Conservation (phyloP, 345 rosid species). For the Eutrema yunnanense region DNA sequence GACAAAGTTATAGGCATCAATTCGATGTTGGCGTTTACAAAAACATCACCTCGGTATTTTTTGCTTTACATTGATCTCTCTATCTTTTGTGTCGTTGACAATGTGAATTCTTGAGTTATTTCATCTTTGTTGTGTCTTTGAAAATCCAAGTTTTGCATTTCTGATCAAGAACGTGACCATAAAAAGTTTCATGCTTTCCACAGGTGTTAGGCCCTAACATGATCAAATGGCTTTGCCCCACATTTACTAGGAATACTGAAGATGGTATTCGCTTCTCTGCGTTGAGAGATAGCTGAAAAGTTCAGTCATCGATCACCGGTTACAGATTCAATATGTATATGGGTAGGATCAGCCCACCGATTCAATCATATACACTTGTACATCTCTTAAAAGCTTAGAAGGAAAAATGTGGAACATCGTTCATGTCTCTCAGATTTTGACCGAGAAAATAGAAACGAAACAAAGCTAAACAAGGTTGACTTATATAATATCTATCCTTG, state of each 20-base stretch:
- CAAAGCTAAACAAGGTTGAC: not conserved
- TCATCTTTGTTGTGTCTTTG: not conserved
- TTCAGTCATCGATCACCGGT: not conserved
- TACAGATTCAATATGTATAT: not conserved
- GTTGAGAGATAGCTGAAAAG: constrained; percentile 34
- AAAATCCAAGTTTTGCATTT: not conserved
- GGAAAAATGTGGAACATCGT: not conserved
- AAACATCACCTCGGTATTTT: constrained; percentile 54
- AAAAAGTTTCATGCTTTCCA: constrained; percentile 10
- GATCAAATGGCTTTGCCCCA: constrained; percentile 75
- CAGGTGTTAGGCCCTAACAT: constrained; percentile 79
- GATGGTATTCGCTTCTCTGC: constrained; percentile 57
- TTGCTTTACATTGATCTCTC: constrained; percentile 7
- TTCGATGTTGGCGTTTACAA: constrained; percentile 52
- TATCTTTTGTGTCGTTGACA: not conserved
- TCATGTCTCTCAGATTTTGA: not conserved
- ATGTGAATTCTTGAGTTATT: not conserved
- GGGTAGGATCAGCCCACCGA: not conserved
- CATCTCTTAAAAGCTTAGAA: constrained; percentile 15
- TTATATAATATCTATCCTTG: not conserved
- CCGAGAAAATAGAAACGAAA: not conserved
- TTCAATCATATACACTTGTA: constrained; percentile 20
- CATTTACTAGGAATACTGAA: constrained; percentile 53
- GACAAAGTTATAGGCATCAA: constrained; percentile 65
- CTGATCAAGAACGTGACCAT: not conserved